Percentiles rank a stretch among this genome's conserved stretches.
phyloP scores from a whole-genome alignment of 2,329 filamentous ascomycete species.

The Aplosporella prunicola region DNA sequence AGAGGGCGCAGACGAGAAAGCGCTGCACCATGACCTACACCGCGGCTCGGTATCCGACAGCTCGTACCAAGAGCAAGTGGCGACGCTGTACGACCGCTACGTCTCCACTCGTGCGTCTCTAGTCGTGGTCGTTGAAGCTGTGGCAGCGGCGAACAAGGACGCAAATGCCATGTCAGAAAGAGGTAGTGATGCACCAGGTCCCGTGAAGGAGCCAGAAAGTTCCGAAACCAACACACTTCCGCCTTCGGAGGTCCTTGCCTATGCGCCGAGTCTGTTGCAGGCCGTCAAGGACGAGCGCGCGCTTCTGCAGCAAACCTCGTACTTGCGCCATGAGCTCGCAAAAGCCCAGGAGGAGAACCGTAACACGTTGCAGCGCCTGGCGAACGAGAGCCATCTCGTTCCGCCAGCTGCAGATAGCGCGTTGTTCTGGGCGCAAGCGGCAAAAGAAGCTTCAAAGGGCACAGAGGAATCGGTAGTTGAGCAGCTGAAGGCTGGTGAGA shows the following conservation, averaged over 20 bases:
- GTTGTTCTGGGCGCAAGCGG: conserved; percentile 12
- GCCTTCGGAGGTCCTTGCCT: conserved; percentile 20
- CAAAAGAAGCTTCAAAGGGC: background rate
- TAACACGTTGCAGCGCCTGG: conserved; percentile 23
- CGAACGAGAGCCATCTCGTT: conserved; percentile 30
- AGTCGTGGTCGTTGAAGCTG: conserved; percentile 12
- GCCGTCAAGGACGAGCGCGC: conserved; percentile 20
- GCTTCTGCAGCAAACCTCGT: conserved; percentile 26
- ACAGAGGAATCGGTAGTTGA: conserved; percentile 2
- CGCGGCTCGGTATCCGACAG: conserved; percentile 8
- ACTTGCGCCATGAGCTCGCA: conserved; percentile 24
- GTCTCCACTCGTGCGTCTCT: conserved; percentile 17
- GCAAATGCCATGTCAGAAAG: background rate
- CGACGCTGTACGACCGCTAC: conserved; percentile 24
- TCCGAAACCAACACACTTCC: background rate
- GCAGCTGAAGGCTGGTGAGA: background rate
- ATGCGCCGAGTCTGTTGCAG: conserved; percentile 21
- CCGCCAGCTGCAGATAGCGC: conserved; percentile 17
- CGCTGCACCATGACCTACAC: background rate
- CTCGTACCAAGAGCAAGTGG: conserved; percentile 20
- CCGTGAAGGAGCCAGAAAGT: background rate
- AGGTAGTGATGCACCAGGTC: background rate
- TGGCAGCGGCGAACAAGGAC: conserved; percentile 2
- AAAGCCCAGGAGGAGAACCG: conserved; percentile 21
- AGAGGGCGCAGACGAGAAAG: conserved; percentile 13